These are phyloP conservation scores for Tetradesmus lagerheimii DNA, from an alignment of 139 green algal species.

Conservation along the genomic window DNA sequence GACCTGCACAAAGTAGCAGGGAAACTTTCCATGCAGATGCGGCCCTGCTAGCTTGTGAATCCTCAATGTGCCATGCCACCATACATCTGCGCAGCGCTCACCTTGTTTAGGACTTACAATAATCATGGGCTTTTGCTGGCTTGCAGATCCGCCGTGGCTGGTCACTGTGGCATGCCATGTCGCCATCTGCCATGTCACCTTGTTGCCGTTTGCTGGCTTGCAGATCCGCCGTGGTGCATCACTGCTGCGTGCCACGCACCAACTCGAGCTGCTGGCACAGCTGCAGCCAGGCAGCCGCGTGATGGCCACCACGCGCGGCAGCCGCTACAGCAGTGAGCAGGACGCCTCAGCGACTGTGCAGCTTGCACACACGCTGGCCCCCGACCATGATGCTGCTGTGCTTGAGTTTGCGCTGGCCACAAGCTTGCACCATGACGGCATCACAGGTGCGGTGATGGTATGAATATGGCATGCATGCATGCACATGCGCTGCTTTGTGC, in stretches of 20 bases:
- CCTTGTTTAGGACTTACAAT: too few relatives aligned
- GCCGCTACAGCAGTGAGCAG: background rate
- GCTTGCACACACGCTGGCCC: background rate
- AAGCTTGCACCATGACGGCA: conserved; percentile 12
- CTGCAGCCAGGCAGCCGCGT: background rate
- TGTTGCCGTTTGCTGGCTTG: background rate
- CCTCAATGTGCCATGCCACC: too few relatives aligned
- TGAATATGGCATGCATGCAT: too few relatives aligned
- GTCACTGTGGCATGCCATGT: too few relatives aligned
- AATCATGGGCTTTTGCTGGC: too few relatives aligned
- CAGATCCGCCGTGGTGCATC: background rate
- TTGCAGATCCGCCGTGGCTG: too few relatives aligned
- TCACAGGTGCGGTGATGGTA: background rate
- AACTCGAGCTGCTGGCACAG: conserved; percentile 13
- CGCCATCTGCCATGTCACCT: too few relatives aligned
- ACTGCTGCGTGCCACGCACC: background rate
- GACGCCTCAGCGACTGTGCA: background rate
- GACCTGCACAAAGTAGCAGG: too few relatives aligned
- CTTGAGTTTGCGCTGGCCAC: conserved; percentile 30
- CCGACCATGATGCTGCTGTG: background rate
- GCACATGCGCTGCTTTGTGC: too few relatives aligned
- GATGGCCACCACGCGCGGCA: background rate
- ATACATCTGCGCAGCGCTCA: too few relatives aligned
- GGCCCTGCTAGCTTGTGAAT: too few relatives aligned
- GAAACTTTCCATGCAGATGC: too few relatives aligned